Percentiles rank a stretch among this genome's conserved stretches.
phyloP scores from a whole-genome alignment of 225 moss, liverwort and hornwort species.

The Pseudoscleropodium purum region DNA sequence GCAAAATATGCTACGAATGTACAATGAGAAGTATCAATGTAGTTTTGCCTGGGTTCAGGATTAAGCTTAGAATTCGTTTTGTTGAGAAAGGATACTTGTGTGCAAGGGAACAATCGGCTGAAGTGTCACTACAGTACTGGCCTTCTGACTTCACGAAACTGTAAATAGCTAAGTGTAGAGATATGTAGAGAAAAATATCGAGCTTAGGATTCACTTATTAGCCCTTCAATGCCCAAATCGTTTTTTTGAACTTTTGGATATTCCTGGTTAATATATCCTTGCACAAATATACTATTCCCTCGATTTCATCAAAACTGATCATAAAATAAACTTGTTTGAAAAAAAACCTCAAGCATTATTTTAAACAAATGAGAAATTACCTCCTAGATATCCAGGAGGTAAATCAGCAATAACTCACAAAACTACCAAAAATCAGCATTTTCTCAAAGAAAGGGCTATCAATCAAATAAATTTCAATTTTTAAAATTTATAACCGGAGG shows the following conservation, averaged over 20 bases:
- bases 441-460: no score
- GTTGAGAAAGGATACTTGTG: neutral
- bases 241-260: neutral
- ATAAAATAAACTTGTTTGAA: neutral
- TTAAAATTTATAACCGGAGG: neutral
- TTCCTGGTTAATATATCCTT: neutral
- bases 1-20: neutral
- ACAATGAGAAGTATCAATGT: neutral
- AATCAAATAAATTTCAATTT: neutral
- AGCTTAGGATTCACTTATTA: neutral
- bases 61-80: neutral
- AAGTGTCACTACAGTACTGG: neutral
- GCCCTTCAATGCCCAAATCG: neutral
- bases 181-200: neutral
- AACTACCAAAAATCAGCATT: neutral
- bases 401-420: neutral
- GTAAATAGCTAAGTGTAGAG: neutral
- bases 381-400: no score
- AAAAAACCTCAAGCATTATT: neutral
- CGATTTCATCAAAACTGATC: neutral
- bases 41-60: neutral
- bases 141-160: neutral
- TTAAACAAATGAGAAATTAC: neutral
- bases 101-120: neutral
- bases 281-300: neutral